phyloP scores from a whole-genome alignment of 257 asterid genomes.

The Avicennia marina region DNA sequence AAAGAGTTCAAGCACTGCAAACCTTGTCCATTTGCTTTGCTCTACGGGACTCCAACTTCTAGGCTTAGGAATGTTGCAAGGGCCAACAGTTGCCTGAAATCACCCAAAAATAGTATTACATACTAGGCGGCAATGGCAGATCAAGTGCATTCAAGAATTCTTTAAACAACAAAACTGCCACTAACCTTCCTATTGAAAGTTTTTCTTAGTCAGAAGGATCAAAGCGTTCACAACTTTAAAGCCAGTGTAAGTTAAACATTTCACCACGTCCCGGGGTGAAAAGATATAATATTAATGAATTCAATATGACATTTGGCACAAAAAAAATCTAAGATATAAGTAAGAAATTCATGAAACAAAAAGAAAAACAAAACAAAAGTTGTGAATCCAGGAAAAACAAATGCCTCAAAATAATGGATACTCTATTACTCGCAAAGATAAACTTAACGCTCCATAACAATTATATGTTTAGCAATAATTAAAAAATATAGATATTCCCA shows the following conservation, averaged over 20 bases:
- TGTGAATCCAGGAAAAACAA: no score
- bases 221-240: conserved; percentile 5
- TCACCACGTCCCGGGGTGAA: no score
- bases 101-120: conserved; percentile 19
- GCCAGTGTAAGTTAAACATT: background rate
- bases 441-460: no score
- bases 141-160: conserved; percentile 2
- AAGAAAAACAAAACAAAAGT: no score
- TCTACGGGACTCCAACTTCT: conserved; percentile 93
- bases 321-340: no score
- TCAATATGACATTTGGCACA: background rate
- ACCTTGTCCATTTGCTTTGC: conserved; percentile 98
- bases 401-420: no score
- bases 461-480: no score
- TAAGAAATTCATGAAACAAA: no score
- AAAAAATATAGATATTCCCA: no score
- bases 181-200: no score
- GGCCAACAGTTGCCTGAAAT: conserved; percentile 87
- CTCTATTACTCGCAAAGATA: no score
- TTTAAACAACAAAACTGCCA: background rate
- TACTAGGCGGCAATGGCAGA: background rate
- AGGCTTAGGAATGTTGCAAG: conserved; percentile 92
- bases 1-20: conserved; percentile 21
- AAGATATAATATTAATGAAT: background rate
- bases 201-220: background rate